Conservation (phyloP, 129 eudicot genomes). For the Logfia minima region DNA sequence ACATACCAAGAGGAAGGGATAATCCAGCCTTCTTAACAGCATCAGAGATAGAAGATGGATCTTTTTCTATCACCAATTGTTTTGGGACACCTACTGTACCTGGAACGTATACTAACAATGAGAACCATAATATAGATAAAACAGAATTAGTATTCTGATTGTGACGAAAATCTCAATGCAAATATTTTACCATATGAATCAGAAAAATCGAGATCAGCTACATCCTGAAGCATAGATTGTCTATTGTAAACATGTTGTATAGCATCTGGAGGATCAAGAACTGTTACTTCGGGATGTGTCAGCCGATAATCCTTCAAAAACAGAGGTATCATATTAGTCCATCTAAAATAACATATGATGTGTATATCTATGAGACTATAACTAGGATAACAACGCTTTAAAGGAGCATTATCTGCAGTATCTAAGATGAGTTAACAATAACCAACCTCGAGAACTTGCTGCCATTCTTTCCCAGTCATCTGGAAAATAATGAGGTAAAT, state of each 20-base stretch:
- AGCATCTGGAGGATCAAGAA: constrained; percentile 95
- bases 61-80: constrained; percentile 83
- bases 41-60: constrained; percentile 72
- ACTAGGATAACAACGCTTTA: neutral
- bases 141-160: neutral
- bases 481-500: constrained; percentile 32
- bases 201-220: constrained; percentile 78
- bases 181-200: constrained; percentile 61
- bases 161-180: neutral
- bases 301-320: constrained; percentile 68
- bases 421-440: neutral
- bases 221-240: constrained; percentile 94
- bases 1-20: constrained; percentile 79
- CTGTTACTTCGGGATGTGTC: constrained; percentile 88
- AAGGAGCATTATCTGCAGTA: neutral
- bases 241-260: constrained; percentile 84
- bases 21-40: constrained; percentile 80
- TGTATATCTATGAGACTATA: neutral
- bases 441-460: constrained; percentile 85
- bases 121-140: neutral
- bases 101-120: constrained; percentile 32
- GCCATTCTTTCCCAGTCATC: constrained; percentile 91
- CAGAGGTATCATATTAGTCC: neutral
- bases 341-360: neutral
- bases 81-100: constrained; percentile 88